These are phyloP conservation scores for Populus deltoides DNA, from an alignment of 345 rosid species.

Conservation along the genomic window DNA sequence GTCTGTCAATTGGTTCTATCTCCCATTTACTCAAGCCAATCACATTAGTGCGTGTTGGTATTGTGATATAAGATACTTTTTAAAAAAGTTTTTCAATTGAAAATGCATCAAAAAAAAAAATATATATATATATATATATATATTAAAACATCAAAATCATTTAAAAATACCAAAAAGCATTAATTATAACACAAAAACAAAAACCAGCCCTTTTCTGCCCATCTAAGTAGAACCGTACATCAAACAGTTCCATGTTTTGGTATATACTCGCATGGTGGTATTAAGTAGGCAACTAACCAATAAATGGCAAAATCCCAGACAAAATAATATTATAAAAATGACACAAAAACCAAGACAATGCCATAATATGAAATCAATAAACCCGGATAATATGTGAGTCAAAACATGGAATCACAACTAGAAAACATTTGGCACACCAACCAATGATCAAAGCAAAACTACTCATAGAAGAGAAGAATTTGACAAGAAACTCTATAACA, in stretches of 20 bases:
- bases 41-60: not conserved
- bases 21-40: not conserved
- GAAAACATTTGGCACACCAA: not conserved
- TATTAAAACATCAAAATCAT: not conserved
- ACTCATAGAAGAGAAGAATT: not conserved
- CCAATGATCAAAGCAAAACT: not conserved
- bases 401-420: not conserved
- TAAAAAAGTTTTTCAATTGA: too few species aligned
- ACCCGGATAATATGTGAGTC: not conserved
- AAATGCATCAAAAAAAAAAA: too few species aligned
- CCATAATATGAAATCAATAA: not conserved
- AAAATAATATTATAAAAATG: not conserved
- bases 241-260: not conserved
- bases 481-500: not conserved
- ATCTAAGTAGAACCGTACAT: not conserved
- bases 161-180: too few species aligned
- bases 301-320: not conserved
- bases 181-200: not conserved
- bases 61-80: too few species aligned
- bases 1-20: not conserved
- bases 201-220: not conserved
- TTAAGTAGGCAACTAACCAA: not conserved
- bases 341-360: not conserved
- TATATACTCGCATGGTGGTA: not conserved
- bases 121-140: too few species aligned